phyloP scores from a whole-genome alignment of 2,329 filamentous ascomycete genomes.

The Zymoseptoria passerinii region DNA sequence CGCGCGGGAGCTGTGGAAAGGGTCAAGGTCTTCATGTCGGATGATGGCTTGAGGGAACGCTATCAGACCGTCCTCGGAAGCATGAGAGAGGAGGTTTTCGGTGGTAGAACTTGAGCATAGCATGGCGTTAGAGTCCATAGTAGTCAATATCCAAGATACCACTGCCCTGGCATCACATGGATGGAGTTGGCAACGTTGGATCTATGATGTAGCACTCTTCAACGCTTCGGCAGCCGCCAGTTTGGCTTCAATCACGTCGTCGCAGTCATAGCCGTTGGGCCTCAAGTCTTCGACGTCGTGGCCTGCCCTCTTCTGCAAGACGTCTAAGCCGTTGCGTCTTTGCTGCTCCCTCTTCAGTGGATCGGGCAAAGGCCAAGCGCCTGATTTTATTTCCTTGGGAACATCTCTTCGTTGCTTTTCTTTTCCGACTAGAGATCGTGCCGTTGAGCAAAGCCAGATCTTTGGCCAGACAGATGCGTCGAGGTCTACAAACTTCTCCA shows the following conservation, averaged over 20 bases:
- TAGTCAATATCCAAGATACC: neutral
- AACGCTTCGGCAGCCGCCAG: constrained; percentile 8
- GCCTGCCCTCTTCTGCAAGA: constrained; percentile 20
- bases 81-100: constrained; percentile 53
- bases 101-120: neutral
- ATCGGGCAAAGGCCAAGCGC: constrained; percentile 23
- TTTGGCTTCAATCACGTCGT: constrained; percentile 23
- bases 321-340: constrained; percentile 25
- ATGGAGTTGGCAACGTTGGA: neutral
- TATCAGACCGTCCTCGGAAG: constrained; percentile 51
- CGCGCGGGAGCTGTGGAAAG: constrained; percentile 41
- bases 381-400: constrained; percentile 18
- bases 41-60: constrained; percentile 26
- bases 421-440: constrained; percentile 59
- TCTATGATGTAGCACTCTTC: neutral
- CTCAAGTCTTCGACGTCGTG: constrained; percentile 23
- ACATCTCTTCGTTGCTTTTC: constrained; percentile 50
- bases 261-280: constrained; percentile 23
- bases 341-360: constrained; percentile 25
- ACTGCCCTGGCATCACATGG: neutral
- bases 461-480: constrained; percentile 47
- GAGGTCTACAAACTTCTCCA: constrained; percentile 47
- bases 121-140: neutral
- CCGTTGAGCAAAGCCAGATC: constrained; percentile 58
- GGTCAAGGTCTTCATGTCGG: constrained; percentile 16